Conservation (phyloP, 495 filamentous ascomycete genomes). For the Talaromyces nanjingensis region DNA sequence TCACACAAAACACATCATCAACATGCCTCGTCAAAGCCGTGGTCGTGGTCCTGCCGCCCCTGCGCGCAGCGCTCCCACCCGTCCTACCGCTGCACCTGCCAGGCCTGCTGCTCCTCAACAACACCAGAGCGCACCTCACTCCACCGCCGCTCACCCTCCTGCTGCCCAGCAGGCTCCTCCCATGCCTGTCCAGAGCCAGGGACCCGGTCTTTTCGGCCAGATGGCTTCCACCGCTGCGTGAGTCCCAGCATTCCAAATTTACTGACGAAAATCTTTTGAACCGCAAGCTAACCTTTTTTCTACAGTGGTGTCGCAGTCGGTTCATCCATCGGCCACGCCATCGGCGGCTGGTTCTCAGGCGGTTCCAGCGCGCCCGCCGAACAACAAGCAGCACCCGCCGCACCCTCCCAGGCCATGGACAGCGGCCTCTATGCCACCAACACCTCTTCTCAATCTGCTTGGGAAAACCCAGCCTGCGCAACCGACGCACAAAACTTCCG, state of each 20-base stretch:
- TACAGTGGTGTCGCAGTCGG: constrained; percentile 89
- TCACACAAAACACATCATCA: constrained; percentile 13
- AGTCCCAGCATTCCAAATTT: constrained; percentile 19
- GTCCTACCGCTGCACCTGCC: constrained; percentile 59
- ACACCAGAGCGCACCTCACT: constrained; percentile 40
- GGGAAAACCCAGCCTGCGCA: constrained; percentile 57
- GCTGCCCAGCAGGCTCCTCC: constrained; percentile 39
- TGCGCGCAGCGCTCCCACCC: constrained; percentile 54
- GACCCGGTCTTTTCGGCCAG: constrained; percentile 73
- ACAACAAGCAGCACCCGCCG: constrained; percentile 40
- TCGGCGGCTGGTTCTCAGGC: constrained; percentile 80
- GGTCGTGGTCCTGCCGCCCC: constrained; percentile 52
- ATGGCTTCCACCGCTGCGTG: constrained; percentile 86
- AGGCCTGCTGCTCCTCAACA: constrained; percentile 46
- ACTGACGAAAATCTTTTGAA: too few species aligned
- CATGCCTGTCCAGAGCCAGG: constrained; percentile 42
- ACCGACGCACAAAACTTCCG: constrained; percentile 80
- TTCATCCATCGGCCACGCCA: constrained; percentile 87
- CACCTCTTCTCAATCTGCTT: constrained; percentile 21
- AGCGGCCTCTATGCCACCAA: constrained; percentile 46
- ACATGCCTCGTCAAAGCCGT: constrained; percentile 75
- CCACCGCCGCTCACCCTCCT: constrained; percentile 59
- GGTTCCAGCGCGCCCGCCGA: constrained; percentile 49
- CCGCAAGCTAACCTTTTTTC: too few species aligned
- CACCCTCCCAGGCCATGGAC: constrained; percentile 39